These are phyloP conservation scores for Hypericum perforatum DNA, from an alignment of 345 rosid species.

Conservation along the genomic window DNA sequence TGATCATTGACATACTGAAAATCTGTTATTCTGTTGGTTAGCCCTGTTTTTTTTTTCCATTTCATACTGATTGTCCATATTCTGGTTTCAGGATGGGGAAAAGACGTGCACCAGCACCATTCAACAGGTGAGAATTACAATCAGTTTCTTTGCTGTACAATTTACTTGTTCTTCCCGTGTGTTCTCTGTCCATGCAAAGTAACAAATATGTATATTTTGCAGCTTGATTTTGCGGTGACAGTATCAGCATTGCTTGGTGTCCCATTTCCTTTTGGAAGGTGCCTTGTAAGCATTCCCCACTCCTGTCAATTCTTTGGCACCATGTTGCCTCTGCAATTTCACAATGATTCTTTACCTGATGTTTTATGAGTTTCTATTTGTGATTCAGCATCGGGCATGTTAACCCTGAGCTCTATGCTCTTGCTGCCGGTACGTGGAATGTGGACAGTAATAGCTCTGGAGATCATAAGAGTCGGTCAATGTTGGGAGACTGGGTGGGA, in stretches of 20 bases:
- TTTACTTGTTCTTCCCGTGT: conserved; percentile 10
- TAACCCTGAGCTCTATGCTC: conserved; percentile 81
- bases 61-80: conserved; percentile 7
- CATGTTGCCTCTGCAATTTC: conserved; percentile 5
- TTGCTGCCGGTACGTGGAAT: conserved; percentile 55
- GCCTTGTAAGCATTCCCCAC: conserved; percentile 60
- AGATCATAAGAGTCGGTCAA: conserved; percentile 19
- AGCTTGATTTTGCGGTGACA: conserved; percentile 96
- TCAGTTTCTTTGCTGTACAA: conserved; percentile 4
- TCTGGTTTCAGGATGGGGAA: conserved; percentile 45
- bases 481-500: conserved; percentile 42
- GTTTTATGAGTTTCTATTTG: neutral
- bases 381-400: conserved; percentile 75
- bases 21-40: neutral
- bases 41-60: neutral
- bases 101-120: conserved; percentile 53
- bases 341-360: neutral
- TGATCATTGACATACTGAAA: too few relatives aligned
- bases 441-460: conserved; percentile 19
- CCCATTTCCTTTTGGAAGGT: conserved; percentile 98
- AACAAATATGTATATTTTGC: conserved; percentile 24
- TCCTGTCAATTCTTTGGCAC: neutral
- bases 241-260: conserved; percentile 79
- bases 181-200: conserved; percentile 1
- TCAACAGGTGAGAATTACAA: conserved; percentile 52